Evolutionary conservation across 108 stramenopile species (phyloP).

Genomic region (Aurantiochytrium sp.): DNA sequence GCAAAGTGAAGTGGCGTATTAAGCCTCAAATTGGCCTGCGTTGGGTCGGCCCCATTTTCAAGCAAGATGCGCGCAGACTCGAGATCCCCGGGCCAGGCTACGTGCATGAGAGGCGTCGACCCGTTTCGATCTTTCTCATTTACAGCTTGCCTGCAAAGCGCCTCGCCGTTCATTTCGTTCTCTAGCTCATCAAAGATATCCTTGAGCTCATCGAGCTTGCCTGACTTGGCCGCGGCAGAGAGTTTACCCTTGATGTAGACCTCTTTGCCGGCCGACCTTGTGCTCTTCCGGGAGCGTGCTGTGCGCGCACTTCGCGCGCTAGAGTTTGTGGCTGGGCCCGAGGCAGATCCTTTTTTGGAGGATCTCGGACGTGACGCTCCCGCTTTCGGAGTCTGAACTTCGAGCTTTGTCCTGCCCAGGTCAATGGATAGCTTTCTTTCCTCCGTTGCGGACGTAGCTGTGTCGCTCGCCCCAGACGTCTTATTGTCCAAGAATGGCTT

Average conservation of each 20-base stretch:
- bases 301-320: too few species aligned
- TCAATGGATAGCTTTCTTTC: too few species aligned
- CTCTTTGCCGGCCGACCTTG: not conserved
- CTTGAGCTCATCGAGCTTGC: not conserved
- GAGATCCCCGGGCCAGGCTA: not conserved
- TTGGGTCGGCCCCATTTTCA: not conserved
- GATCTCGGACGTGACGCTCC: too few species aligned
- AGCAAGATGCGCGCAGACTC: not conserved
- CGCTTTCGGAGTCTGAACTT: too few species aligned
- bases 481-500: too few species aligned
- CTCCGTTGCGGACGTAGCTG: too few species aligned
- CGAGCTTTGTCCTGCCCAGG: too few species aligned
- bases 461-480: too few species aligned
- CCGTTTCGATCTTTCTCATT: not conserved
- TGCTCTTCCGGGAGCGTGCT: not conserved
- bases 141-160: not conserved
- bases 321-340: too few species aligned
- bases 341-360: too few species aligned
- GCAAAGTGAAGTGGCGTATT: conserved; percentile 12
- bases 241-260: not conserved
- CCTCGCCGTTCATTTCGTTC: not conserved
- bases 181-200: not conserved
- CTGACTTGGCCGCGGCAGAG: not conserved
- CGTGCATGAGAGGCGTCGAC: conserved; percentile 11
- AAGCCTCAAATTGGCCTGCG: not conserved